Base-by-base conservation (phyloP, 2,329 filamentous ascomycete genomes). In the Aspergillus sp. region DNA sequence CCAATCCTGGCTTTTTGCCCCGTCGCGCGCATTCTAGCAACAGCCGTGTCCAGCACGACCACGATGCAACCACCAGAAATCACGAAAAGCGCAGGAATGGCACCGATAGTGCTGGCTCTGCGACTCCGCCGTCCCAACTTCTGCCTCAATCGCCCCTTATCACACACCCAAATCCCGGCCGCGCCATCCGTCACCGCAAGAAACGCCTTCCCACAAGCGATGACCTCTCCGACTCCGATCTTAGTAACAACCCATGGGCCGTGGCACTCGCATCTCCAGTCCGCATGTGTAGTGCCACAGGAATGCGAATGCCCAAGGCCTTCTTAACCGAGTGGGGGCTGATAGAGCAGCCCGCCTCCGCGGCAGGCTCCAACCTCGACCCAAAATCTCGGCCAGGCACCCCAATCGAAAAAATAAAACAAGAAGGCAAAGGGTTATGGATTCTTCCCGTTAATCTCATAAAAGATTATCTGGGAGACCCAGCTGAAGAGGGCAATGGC, bases 211-310 rank as follows among this genome's bases (percentile, higher is more conserved):
- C 71, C 22, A 63, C 61, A 22, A 54, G 57, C 44, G 57, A 61
- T 4, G 70, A 75, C 42, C 58, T 64, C 24, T 64, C 70, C 13
- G 61, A 68, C 22, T 64, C 70, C 15, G 61, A 68, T 4, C 63
- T 77, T n/a, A 48, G 57, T 30, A 64, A 68, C 15, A 78, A 78
- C 44, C 73, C 75, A 19, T 78, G 75, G 75, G 76, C 76, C 3
- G 54, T 70, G 34, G 72, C 72, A 19, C 68, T 78, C 12, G 73
- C 74, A 17, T 74, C 73, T 2, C 73, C 74, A 0, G 40, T 68
- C 1, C 71, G 76, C 22, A 60, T 69, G 61, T 78, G 76, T 58
- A 27, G 58, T 3, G 46, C 68, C 5, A 75, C 75, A 5, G 64
- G 66, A 1, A 58, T 62, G 8, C 64, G 75, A n/a, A 24, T 76